These are phyloP conservation scores for Botrytis paeoniae DNA, from an alignment of 2,329 filamentous ascomycete species.

Conservation along the genomic window DNA sequence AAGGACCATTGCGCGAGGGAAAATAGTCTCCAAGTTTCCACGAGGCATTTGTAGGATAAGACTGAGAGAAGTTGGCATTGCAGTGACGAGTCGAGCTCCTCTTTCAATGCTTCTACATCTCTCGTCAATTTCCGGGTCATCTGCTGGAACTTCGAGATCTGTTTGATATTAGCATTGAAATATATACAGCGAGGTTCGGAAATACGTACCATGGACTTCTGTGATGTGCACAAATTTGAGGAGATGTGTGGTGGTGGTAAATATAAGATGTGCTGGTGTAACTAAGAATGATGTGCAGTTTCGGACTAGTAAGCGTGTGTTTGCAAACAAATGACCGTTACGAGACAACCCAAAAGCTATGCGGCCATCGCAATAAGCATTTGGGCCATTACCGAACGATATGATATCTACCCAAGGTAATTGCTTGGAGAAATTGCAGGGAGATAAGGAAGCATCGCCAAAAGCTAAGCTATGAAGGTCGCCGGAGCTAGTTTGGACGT, in stretches of 20 bases:
- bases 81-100: conserved; percentile 80
- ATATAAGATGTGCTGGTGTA: conserved; percentile 79
- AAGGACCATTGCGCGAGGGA: conserved; percentile 85
- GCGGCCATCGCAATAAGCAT: conserved; percentile 24
- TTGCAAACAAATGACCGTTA: conserved; percentile 75
- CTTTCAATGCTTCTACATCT: conserved; percentile 89
- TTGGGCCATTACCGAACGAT: conserved; percentile 24
- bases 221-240: conserved; percentile 90
- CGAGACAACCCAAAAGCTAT: conserved; percentile 60
- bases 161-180: conserved; percentile 14
- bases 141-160: conserved; percentile 79
- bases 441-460: conserved; percentile 29
- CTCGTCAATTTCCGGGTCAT: conserved; percentile 90
- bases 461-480: conserved; percentile 34
- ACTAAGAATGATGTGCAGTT: conserved; percentile 90
- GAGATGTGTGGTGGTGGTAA: conserved; percentile 88
- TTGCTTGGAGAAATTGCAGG: conserved; percentile 34
- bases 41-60: conserved; percentile 92
- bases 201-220: conserved; percentile 55
- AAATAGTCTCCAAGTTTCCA: conserved; percentile 94
- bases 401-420: conserved; percentile 39
- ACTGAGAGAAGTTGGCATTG: conserved; percentile 82
- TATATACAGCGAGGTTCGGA: neutral
- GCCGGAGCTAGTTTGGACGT: conserved; percentile 33
- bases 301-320: conserved; percentile 69